These are phyloP conservation scores for Magnolia changhungtana DNA, from an alignment of 164 flowering plant genomes.

Conservation along the genomic window DNA sequence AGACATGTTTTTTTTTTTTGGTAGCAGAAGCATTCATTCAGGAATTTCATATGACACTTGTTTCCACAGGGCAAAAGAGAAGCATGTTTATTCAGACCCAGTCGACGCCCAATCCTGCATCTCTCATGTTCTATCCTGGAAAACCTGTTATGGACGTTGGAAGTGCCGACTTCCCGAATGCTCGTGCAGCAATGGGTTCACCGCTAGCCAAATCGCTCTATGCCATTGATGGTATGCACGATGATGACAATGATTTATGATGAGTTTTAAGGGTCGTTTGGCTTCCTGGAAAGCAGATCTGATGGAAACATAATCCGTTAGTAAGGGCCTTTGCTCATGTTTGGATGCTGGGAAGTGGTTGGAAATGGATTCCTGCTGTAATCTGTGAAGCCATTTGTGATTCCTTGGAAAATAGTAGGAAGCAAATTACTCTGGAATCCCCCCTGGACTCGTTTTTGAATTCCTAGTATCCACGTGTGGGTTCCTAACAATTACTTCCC, in stretches of 20 bases:
- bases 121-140: slow-evolving; percentile 93
- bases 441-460: too few relatives aligned
- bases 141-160: slow-evolving; percentile 93
- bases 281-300: background rate
- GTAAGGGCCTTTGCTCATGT: background rate
- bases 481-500: too few relatives aligned
- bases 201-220: slow-evolving; percentile 75
- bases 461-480: too few relatives aligned
- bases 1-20: background rate
- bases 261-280: background rate
- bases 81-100: slow-evolving; percentile 93
- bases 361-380: background rate
- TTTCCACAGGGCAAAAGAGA: slow-evolving; percentile 74
- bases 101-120: slow-evolving; percentile 87
- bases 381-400: background rate
- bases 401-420: background rate
- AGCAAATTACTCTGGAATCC: background rate
- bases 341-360: background rate
- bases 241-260: background rate
- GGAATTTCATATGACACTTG: background rate
- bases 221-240: slow-evolving; percentile 68
- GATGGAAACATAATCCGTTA: background rate
- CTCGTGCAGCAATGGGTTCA: slow-evolving; percentile 84
- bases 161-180: slow-evolving; percentile 91
- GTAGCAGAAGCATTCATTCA: background rate